phyloP scores from a whole-genome alignment of 352 stramenopile species.

The Phytopythium boreale region DNA sequence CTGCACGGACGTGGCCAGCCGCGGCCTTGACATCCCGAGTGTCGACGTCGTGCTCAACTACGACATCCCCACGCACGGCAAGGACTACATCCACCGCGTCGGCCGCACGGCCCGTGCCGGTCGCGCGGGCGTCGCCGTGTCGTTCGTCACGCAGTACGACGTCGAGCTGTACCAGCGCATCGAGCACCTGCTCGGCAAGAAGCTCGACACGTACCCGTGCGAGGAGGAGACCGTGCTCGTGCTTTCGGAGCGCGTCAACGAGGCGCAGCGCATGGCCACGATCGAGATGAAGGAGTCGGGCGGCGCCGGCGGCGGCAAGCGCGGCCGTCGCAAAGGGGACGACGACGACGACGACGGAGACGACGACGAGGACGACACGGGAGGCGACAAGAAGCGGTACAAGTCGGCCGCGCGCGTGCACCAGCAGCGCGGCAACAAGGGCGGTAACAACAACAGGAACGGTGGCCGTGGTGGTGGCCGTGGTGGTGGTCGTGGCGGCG shows the following conservation, averaged over 20 bases:
- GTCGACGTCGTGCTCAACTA: constrained; percentile 99
- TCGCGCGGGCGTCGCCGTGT: constrained; percentile 92
- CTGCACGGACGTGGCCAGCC: constrained; percentile 87
- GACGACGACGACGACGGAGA: constrained; percentile 41
- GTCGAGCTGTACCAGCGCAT: constrained; percentile 98
- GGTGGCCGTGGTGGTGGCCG: constrained; percentile 19
- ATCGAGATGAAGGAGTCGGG: constrained; percentile 89
- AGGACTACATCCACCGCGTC: constrained; percentile 99
- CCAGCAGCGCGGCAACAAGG: constrained; percentile 21
- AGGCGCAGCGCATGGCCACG: constrained; percentile 95
- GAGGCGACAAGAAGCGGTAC: constrained; percentile 64
- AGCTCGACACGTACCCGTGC: constrained; percentile 75
- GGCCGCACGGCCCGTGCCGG: constrained; percentile 97
- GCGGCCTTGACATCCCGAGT: constrained; percentile 95
- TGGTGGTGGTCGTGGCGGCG: constrained; percentile 16
- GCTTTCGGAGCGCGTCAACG: constrained; percentile 95
- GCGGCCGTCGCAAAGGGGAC: constrained; percentile 55
- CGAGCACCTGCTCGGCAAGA: constrained; percentile 88
- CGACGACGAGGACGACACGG: constrained; percentile 31
- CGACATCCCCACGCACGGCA: constrained; percentile 97
- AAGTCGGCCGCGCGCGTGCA: constrained; percentile 68
- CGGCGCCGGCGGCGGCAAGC: constrained; percentile 43
- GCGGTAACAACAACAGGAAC: neutral
- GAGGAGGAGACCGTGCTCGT: constrained; percentile 96
- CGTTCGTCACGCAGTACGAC: constrained; percentile 99